Conservation (phyloP, 2,329 filamentous ascomycete genomes). For the Penicillium rolfsii region DNA sequence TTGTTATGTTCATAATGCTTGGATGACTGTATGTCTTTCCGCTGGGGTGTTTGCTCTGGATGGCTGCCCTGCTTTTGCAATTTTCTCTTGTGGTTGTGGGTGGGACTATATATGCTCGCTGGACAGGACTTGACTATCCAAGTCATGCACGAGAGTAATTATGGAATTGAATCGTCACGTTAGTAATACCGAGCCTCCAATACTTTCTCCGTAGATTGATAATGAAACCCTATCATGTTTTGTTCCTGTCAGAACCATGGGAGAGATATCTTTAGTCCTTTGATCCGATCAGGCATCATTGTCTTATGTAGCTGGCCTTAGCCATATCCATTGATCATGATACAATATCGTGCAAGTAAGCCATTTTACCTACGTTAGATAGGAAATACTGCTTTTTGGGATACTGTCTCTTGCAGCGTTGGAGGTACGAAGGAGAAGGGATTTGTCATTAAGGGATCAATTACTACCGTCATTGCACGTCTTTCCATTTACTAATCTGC, state of each 20-base stretch:
- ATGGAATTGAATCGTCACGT: not conserved
- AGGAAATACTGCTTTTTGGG: too few species aligned
- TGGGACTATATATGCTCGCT: not conserved
- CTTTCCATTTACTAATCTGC: not conserved
- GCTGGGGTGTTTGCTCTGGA: slow-evolving; percentile 15
- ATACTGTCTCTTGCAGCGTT: too few species aligned
- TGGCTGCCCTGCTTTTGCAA: not conserved
- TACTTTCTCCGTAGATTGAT: not conserved
- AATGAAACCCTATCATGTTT: not conserved
- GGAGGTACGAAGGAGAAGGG: too few species aligned
- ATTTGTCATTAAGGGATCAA: not conserved
- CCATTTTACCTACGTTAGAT: too few species aligned
- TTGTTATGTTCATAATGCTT: slow-evolving; percentile 25
- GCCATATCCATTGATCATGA: too few species aligned
- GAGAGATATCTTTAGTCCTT: too few species aligned
- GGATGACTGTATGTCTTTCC: slow-evolving; percentile 12
- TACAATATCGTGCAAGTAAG: too few species aligned
- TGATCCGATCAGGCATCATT: too few species aligned
- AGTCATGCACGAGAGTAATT: not conserved
- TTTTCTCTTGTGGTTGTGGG: not conserved
- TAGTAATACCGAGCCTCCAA: not conserved
- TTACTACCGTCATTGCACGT: not conserved
- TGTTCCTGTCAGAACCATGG: not conserved
- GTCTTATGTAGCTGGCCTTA: too few species aligned
- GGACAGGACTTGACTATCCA: not conserved